Evolutionary conservation across 1,139 yeast genomes (phyloP), one percentile per base, ranked within the genome.

Genomic region (Blastobotrys aristatus): DNA sequence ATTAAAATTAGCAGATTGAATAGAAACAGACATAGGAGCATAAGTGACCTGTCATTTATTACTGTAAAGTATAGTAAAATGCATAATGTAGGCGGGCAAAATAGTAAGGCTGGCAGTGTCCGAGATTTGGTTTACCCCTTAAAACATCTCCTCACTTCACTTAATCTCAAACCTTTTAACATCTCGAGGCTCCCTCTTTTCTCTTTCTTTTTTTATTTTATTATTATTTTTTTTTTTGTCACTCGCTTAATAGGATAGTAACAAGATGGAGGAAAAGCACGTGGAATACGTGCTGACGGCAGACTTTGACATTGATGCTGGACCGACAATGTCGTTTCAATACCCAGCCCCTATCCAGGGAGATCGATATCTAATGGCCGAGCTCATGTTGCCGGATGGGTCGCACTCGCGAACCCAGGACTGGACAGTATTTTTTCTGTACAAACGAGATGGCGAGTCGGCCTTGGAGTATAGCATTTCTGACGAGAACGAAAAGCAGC

Each of bases 381-480:
- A 80, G 59, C 68, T 80, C 43, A 77, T 80, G 81, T 65, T 80
- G 37, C 86, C 86, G 0, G 86, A 80, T 58, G 84, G 79, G 59
- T 76, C 78, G 41, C 85, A 80, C 59, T 75, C 74, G 48, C 62
- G 85, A 41, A 69, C 69, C 27, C 83, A 80, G 57, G 86, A 80
- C 62, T 80, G 73, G 69, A 79, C 85, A 4, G 66, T 79, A 27
- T 79, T 79, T 53, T 66, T 79, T 49, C 66, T 80, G 34, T 77
- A 75, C 60, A 61, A 71, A 48, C 57, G 53, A 40, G 49, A 49
- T 14, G 57, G 55, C 14, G 50, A 52, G 21, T 66, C 70, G 47
- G 45, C 47, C 26, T 54, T 60, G 30, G 55, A 59, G 39, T 58
- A 61, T 53, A 55, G 55, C 42, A 56, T 65, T 18, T 45, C 50